A percentile compares a stretch with the other conserved stretches of the same genome.
phyloP scores from a whole-genome alignment of 345 rosid species.

The Eucalyptus tenuipes region DNA sequence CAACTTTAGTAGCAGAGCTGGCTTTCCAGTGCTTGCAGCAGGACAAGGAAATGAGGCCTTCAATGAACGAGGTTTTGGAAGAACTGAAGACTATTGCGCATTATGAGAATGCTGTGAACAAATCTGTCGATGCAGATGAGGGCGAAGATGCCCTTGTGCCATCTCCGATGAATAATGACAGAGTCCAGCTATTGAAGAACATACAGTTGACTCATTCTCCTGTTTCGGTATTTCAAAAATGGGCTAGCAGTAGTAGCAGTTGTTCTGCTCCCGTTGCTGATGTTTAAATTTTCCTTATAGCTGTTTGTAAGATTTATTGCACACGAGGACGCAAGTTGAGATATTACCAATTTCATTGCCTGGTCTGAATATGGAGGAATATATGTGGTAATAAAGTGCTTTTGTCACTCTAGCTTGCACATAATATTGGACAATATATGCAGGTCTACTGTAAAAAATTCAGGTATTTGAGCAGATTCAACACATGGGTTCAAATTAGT shows the following conservation, averaged over 20 bases:
- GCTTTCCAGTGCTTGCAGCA: slow-evolving; percentile 3
- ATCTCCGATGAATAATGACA: background rate
- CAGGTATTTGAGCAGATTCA: background rate
- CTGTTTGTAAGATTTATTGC: no score
- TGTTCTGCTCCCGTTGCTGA: background rate
- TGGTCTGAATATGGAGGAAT: background rate
- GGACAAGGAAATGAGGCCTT: background rate
- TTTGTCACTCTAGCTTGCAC: background rate
- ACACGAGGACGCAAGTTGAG: background rate
- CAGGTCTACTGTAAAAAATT: background rate
- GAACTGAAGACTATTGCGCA: background rate
- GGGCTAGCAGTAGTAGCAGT: background rate
- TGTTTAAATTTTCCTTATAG: background rate
- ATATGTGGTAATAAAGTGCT: background rate
- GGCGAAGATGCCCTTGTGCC: background rate
- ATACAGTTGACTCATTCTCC: background rate
- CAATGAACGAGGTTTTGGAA: background rate
- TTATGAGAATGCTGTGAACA: background rate
- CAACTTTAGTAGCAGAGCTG: background rate
- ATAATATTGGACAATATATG: background rate
- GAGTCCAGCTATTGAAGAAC: background rate
- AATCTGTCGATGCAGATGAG: background rate
- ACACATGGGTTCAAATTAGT: background rate
- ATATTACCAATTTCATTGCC: background rate
- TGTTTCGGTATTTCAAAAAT: background rate